Conservation (phyloP, 495 filamentous ascomycete species). For the Lepraria neglecta region DNA sequence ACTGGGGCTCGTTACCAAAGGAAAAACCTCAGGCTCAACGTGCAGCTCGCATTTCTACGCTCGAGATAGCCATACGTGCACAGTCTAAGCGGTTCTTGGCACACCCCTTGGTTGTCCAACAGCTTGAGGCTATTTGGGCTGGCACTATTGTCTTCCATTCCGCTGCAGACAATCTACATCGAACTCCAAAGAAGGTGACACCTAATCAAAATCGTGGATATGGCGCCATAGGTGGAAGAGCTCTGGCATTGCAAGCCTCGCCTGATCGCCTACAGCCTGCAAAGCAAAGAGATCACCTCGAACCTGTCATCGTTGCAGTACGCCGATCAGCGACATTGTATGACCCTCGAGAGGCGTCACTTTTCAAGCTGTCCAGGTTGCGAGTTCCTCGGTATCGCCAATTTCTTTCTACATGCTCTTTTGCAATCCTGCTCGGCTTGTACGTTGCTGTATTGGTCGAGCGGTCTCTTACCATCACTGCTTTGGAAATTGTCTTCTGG, state of each 20-base stretch:
- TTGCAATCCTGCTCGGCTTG: conserved; percentile 72
- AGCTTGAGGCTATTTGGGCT: conserved; percentile 92
- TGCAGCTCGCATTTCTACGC: conserved; percentile 72
- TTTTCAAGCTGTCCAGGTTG: conserved; percentile 83
- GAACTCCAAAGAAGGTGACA: conserved; percentile 35
- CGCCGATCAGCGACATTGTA: conserved; percentile 80
- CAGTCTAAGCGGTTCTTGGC: conserved; percentile 84
- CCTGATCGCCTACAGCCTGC: conserved; percentile 27
- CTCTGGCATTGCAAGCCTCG: conserved; percentile 25
- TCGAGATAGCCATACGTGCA: conserved; percentile 86
- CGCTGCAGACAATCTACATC: conserved; percentile 73
- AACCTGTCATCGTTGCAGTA: conserved; percentile 35
- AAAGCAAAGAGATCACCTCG: conserved; percentile 31
- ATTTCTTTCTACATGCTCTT: conserved; percentile 76
- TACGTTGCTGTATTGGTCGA: conserved; percentile 69
- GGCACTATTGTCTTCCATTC: conserved; percentile 90
- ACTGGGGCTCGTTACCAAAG: conserved; percentile 33
- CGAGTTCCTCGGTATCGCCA: conserved; percentile 87
- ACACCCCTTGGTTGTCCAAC: conserved; percentile 83
- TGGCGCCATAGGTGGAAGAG: conserved; percentile 29
- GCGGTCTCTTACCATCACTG: conserved; percentile 67
- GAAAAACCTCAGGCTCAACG: conserved; percentile 38
- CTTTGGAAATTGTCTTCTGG: conserved; percentile 84
- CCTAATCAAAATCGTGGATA: conserved; percentile 32
- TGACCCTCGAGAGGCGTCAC: conserved; percentile 78